Conservation (phyloP, 208 protist species). For the Tritrichomonas musculus region DNA sequence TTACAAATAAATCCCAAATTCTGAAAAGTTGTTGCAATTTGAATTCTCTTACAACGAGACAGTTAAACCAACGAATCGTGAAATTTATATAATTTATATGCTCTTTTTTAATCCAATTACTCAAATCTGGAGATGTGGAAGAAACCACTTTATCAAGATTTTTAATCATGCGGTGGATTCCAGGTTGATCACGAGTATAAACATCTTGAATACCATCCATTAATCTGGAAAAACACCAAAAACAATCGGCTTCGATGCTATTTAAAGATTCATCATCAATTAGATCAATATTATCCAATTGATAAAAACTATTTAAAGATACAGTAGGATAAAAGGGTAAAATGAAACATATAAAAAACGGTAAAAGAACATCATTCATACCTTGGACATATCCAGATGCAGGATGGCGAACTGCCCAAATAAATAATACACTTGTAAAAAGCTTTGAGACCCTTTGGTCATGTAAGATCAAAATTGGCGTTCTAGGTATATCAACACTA, state of each 20-base stretch:
- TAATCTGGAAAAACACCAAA: constrained; percentile 70
- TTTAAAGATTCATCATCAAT: constrained; percentile 34
- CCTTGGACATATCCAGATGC: constrained; percentile 80
- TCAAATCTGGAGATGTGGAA: constrained; percentile 39
- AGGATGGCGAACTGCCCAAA: constrained; percentile 76
- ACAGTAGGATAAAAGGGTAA: background rate
- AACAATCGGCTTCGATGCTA: constrained; percentile 72
- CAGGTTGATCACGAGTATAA: constrained; percentile 72
- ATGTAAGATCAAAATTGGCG: background rate
- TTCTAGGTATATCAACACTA: background rate
- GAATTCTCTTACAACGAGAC: constrained; percentile 70
- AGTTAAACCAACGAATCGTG: constrained; percentile 55
- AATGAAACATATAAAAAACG: constrained; percentile 69
- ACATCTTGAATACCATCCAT: constrained; percentile 70
- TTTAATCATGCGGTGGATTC: constrained; percentile 68
- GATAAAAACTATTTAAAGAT: background rate
- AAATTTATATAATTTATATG: constrained; percentile 65
- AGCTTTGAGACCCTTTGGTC: background rate
- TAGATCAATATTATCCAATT: background rate
- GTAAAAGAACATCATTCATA: constrained; percentile 76
- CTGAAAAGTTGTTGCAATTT: constrained; percentile 63
- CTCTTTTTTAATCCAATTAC: constrained; percentile 57
- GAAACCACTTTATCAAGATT: constrained; percentile 52
- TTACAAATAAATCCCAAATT: constrained; percentile 72
- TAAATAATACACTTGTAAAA: constrained; percentile 74